phyloP scores from a whole-genome alignment of 164 flowering plant genomes.

The Aristolochia californica region DNA sequence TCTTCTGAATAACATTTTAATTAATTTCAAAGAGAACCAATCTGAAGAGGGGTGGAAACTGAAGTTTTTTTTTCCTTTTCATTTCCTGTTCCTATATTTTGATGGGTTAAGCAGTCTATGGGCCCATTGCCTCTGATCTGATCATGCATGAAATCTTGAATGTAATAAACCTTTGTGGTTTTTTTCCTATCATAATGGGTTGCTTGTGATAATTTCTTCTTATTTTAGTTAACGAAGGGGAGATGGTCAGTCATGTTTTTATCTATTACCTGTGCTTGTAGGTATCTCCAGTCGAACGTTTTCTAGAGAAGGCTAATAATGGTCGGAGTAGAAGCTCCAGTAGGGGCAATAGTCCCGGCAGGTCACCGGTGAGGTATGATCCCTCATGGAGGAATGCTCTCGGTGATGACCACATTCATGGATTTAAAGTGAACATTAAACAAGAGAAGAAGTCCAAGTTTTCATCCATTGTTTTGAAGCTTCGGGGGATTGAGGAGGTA shows the following conservation, averaged over 20 bases:
- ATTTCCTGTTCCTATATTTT: too few relatives aligned
- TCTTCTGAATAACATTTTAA: not conserved
- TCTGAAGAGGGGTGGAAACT: too few relatives aligned
- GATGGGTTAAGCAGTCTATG: too few relatives aligned
- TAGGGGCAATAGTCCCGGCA: conserved; percentile 85
- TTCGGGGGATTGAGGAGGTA: conserved; percentile 95
- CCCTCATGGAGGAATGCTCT: conserved; percentile 32
- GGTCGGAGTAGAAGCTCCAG: conserved; percentile 90
- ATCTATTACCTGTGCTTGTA: conserved; percentile 12
- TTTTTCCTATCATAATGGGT: too few relatives aligned
- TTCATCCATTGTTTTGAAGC: conserved; percentile 84
- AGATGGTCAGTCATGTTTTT: conserved; percentile 1
- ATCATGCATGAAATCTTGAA: too few relatives aligned
- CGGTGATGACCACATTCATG: conserved; percentile 58
- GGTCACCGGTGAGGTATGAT: conserved; percentile 70
- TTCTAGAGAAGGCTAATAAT: conserved; percentile 65
- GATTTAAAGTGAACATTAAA: conserved; percentile 83
- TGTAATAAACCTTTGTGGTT: too few relatives aligned
- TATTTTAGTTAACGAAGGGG: not conserved
- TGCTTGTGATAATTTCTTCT: too few relatives aligned
- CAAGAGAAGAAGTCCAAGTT: conserved; percentile 90
- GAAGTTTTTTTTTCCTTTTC: too few relatives aligned
- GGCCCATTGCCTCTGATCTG: too few relatives aligned
- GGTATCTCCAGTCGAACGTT: conserved; percentile 84
- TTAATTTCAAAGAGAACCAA: too few relatives aligned